Conservation (phyloP, 768 basidiomycete species). For the Macrolepiota dolichaula region DNA sequence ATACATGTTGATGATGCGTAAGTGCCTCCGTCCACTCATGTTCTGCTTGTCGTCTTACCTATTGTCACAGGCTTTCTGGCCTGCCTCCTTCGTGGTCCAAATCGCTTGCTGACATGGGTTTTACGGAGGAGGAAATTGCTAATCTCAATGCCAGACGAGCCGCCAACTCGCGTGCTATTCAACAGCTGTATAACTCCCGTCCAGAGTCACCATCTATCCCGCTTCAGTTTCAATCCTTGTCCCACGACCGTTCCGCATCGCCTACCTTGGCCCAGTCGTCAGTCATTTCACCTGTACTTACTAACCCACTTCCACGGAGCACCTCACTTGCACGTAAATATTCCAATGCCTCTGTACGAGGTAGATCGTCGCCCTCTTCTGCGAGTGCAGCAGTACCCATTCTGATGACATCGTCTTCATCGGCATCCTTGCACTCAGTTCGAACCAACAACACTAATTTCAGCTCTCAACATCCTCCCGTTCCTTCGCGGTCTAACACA, state of each 20-base stretch:
- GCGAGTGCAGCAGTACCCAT: conserved; percentile 11
- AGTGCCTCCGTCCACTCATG: conserved; percentile 20
- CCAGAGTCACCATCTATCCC: conserved; percentile 26
- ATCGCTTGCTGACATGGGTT: conserved; percentile 58
- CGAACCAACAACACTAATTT: conserved; percentile 13
- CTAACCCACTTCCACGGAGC: conserved; percentile 29
- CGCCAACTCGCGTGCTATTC: conserved; percentile 30
- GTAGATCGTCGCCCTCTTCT: conserved; percentile 8
- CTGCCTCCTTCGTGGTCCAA: conserved; percentile 74
- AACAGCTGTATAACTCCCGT: conserved; percentile 31
- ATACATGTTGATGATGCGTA: conserved; percentile 78
- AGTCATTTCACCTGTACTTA: conserved; percentile 15
- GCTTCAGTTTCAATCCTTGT: background rate
- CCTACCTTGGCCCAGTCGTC: conserved; percentile 10
- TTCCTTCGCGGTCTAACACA: conserved; percentile 7
- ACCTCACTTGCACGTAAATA: conserved; percentile 32
- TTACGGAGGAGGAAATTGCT: conserved; percentile 66
- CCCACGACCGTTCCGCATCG: background rate
- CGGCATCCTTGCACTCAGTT: conserved; percentile 17
- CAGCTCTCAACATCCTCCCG: conserved; percentile 5
- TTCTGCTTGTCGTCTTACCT: conserved; percentile 5
- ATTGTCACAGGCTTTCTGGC: conserved; percentile 46
- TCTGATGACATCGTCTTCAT: conserved; percentile 17
- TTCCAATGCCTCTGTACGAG: conserved; percentile 26
- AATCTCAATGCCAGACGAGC: conserved; percentile 46